These are phyloP conservation scores for Pseudotsuga menziesii DNA, from an alignment of 75 land plant genomes.

Conservation along the genomic window DNA sequence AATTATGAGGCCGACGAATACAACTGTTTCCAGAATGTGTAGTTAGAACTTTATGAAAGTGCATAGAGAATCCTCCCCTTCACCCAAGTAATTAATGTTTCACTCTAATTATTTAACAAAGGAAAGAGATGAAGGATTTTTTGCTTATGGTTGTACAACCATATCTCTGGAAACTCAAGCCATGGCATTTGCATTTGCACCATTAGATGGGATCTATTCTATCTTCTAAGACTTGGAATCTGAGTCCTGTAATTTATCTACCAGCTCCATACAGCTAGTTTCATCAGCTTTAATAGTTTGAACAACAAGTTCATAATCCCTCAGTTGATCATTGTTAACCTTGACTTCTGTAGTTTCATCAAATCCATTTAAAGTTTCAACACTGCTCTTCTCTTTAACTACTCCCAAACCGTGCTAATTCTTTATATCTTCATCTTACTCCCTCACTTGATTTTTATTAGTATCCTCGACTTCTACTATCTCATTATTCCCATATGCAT, in stretches of 20 bases:
- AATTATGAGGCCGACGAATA: neutral
- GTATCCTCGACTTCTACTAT: neutral
- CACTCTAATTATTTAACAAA: neutral
- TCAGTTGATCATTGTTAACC: neutral
- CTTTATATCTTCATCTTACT: neutral
- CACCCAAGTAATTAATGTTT: neutral
- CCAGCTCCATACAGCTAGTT: neutral
- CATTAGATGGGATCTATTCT: slow-evolving; percentile 4
- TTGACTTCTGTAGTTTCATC: neutral
- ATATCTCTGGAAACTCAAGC: slow-evolving; percentile 4
- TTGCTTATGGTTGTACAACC: slow-evolving; percentile 1
- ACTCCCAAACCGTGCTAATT: neutral
- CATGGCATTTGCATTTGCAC: slow-evolving; percentile 3
- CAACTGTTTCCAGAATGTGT: neutral
- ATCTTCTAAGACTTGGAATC: neutral
- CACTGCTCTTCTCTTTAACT: neutral
- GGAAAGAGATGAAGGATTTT: neutral
- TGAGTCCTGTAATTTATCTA: neutral
- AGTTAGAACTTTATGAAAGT: neutral
- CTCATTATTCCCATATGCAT: slow-evolving; percentile 40
- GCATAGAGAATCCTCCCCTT: neutral
- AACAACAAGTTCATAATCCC: neutral
- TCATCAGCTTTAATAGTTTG: neutral
- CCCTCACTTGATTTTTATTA: neutral
- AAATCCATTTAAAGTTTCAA: neutral